Evolutionary conservation across 495 filamentous ascomycete genomes (phyloP).

Genomic region (Penicillium simplicissimum): DNA sequence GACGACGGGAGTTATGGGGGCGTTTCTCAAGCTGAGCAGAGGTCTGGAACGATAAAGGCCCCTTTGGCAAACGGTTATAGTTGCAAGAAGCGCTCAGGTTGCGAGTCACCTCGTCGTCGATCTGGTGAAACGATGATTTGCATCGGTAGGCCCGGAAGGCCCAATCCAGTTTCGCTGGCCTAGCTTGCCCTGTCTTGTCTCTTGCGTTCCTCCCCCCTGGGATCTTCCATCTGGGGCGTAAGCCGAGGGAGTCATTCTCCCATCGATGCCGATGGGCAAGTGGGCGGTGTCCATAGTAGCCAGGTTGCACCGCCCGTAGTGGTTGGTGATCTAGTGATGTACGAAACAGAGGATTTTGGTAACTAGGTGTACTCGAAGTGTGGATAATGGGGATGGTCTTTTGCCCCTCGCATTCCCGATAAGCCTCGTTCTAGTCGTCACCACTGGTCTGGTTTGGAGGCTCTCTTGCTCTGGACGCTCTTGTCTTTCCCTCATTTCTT

Average conservation of each 20-base stretch:
- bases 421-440: slow-evolving; percentile 34
- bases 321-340: no score
- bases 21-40: not conserved
- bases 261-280: not conserved
- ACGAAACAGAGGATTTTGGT: no score
- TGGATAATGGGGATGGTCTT: not conserved
- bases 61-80: slow-evolving; percentile 11
- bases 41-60: slow-evolving; percentile 10
- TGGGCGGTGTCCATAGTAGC: not conserved
- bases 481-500: not conserved
- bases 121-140: slow-evolving; percentile 37
- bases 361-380: not conserved
- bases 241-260: slow-evolving; percentile 7
- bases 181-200: not conserved
- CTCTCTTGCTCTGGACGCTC: not conserved
- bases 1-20: not conserved
- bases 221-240: slow-evolving; percentile 15
- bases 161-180: slow-evolving; percentile 3
- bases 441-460: slow-evolving; percentile 14
- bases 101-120: slow-evolving; percentile 4
- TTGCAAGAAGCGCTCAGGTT: slow-evolving; percentile 3
- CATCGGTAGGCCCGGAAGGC: slow-evolving; percentile 33
- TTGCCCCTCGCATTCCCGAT: slow-evolving; percentile 33
- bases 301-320: not conserved
- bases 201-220: slow-evolving; percentile 13